A percentile compares a stretch with the other conserved stretches of the same genome.
phyloP scores from a whole-genome alignment of 2,329 filamentous ascomycete genomes.

The Verticillium dahliae region DNA sequence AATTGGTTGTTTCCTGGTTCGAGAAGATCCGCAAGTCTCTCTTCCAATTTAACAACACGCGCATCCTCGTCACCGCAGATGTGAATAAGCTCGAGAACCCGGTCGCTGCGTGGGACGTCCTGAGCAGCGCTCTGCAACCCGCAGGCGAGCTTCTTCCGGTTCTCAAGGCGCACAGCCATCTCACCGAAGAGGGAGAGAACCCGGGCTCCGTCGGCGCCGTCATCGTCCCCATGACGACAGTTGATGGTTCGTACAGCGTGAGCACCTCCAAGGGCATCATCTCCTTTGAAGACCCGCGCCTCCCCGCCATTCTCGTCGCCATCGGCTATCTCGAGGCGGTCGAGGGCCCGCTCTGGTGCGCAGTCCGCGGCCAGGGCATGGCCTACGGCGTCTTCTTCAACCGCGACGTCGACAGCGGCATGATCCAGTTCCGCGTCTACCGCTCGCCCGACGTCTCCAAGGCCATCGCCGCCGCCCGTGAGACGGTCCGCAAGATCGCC shows the following conservation, averaged over 20 bases:
- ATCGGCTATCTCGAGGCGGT: constrained; percentile 87
- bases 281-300: constrained; percentile 67
- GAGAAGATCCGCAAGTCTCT: constrained; percentile 69
- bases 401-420: constrained; percentile 71
- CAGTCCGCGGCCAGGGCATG: constrained; percentile 85
- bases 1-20: constrained; percentile 69
- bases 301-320: constrained; percentile 83
- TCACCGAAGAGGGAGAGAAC: constrained; percentile 66
- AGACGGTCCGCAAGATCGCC: constrained; percentile 68
- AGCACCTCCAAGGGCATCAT: constrained; percentile 68
- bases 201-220: constrained; percentile 70
- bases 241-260: constrained; percentile 86
- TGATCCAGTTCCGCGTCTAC: constrained; percentile 80
- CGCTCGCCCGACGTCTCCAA: constrained; percentile 84
- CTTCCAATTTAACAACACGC: constrained; percentile 79
- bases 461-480: constrained; percentile 71
- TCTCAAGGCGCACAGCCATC: constrained; percentile 60
- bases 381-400: constrained; percentile 83
- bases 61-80: constrained; percentile 78
- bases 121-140: constrained; percentile 41
- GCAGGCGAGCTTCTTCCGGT: constrained; percentile 57
- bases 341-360: constrained; percentile 91
- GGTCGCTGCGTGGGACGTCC: constrained; percentile 69
- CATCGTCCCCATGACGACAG: constrained; percentile 82
- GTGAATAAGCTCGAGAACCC: constrained; percentile 67